Base-by-base conservation (phyloP, 2,329 filamentous ascomycete species). In the Verticillium dahliae region DNA sequence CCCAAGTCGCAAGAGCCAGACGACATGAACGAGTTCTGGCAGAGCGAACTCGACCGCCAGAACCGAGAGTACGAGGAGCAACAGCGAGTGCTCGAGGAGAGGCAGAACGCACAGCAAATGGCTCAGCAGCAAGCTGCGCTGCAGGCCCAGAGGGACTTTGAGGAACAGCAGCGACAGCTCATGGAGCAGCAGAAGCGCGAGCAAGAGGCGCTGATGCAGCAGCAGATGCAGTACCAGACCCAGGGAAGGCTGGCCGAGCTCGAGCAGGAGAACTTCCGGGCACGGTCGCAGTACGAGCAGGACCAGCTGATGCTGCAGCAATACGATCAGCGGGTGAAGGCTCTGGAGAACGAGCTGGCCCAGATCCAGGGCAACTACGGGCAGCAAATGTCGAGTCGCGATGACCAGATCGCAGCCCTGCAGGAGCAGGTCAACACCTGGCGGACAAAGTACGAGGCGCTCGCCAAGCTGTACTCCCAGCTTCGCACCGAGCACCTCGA, bases 361-460 rank as follows among this genome's bases (percentile, higher is more conserved):
- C 90, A 96, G 67, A 82, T 98, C 59, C 90, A 92, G 69, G 85
- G 82, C 68, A 97, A 92, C 73, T 89, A 91, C 68, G 88, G 90
- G 52, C 89, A 97, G 74, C 95, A 98, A 72, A 87, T 90, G 59
- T 79, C 83, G 39, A 97, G 93, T 72, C 96, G 93, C 73, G 95
- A 99, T 70, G 95, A 98, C 68, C 94, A 98, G 75, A 93, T 99
- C 69, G 84, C 89, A 31, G 89, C 95, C 1, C 80, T 99, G 22
- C 95, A 98, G 71, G 95, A 98, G 77, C 95, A 98, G 76, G 90
- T 98, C 66, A 97, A 97, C 75, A 97, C 93, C 0, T 99, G 95
- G 95, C 85, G 95, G 62, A 90, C 90, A 59, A 99, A 99, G 76
- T 99, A 99, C 71, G 95, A 99, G 74, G 91, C 94, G 1, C 80